Evolutionary conservation across 306 rosid genomes (phyloP), one percentile per base, ranked within the genome.

Genomic region (Lathyrus oleraceus): DNA sequence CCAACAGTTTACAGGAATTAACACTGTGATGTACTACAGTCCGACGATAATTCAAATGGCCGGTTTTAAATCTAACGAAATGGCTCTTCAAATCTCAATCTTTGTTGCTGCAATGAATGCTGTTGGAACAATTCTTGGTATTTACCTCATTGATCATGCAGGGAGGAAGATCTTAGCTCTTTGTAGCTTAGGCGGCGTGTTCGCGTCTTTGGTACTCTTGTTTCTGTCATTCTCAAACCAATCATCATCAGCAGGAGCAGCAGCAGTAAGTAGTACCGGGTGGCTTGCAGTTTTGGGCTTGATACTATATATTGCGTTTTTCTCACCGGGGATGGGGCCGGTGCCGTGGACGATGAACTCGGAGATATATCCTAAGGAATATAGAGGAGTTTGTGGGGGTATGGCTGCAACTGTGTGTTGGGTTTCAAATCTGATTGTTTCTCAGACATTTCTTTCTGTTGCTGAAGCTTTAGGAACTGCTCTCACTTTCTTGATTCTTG

Each of bases 261-360:
- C 19, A 45, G 9, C 11, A 17, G 3, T 69, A 1, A 45, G 57
- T 42, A 0, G 19, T 61, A 14, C 15, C 30, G 94, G 85, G 7
- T 88, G 88, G 88, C 13, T 86, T 38, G 95, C 97, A 14, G 17
- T 91, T n/a, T 1, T 70, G 21, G 97, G 95, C 15, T 61, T 91
- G 80, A 85, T 76, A 14, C 48, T 86, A 15, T 91, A 88, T 52
- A 86, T 91, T 48, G 66, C 74, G 28, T 88, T 71, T 83, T 85
- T 85, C 75, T 61, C 97, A 1, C 97, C 95, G 0, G 97, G 92
- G 21, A 91, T 91, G 95, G 97, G 92, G 0, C 91, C 95, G 5
- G 90, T 88, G 13, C 95, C 92, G 3, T 90, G 97, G 97, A 79
- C 95, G 0, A 82, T 88, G 8, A 91, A 88, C 86, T 90, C 97